Evolutionary conservation across 768 basidiomycete genomes (phyloP).

Genomic region (Mycena haematopus): DNA sequence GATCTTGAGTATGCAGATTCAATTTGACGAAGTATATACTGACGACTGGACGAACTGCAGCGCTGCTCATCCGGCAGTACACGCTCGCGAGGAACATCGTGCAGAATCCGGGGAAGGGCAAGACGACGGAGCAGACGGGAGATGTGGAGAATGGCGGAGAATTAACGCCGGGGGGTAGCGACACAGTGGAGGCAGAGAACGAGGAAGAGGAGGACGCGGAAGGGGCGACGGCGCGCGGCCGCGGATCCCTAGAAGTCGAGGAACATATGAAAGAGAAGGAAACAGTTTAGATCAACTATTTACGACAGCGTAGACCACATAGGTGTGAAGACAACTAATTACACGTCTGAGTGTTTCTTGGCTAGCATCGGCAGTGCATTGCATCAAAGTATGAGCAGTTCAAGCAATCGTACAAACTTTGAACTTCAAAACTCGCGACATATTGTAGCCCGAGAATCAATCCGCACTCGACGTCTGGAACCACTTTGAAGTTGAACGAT

Average conservation of each 20-base stretch:
- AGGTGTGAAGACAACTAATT: no score
- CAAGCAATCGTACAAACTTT: no score
- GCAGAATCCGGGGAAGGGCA: constrained; percentile 36
- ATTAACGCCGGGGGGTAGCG: no score
- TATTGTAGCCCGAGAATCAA: no score
- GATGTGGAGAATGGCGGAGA: constrained; percentile 45
- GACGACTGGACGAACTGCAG: constrained; percentile 36
- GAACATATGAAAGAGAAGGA: constrained; percentile 20
- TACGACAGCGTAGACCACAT: no score
- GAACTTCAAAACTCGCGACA: no score
- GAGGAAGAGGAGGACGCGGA: background rate
- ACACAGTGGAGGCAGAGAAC: constrained; percentile 12
- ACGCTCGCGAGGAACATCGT: constrained; percentile 59
- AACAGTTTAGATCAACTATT: constrained; percentile 1
- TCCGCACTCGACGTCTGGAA: no score
- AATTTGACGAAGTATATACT: no score
- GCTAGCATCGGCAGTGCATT: no score
- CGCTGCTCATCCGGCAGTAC: constrained; percentile 65
- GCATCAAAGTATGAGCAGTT: no score
- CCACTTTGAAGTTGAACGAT: no score
- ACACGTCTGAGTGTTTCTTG: no score
- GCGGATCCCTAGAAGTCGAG: constrained; percentile 9
- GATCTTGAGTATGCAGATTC: constrained; percentile 39
- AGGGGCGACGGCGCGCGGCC: constrained; percentile 6
- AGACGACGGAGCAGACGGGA: constrained; percentile 21